A percentile compares a stretch with the other conserved stretches of the same genome.
phyloP scores from a whole-genome alignment of 164 flowering plant genomes.

The Aristolochia fimbriata region DNA sequence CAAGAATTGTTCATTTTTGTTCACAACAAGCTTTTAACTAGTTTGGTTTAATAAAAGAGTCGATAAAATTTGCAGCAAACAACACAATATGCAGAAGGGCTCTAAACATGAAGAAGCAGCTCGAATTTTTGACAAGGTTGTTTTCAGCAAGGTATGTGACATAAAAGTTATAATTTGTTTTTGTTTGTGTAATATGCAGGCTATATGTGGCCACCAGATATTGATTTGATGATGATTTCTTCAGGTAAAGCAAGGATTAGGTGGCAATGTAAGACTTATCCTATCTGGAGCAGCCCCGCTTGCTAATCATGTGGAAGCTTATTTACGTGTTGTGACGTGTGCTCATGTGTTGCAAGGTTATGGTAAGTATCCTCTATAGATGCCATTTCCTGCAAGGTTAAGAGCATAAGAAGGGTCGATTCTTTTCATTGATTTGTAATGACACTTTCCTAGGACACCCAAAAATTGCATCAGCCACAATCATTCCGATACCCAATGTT shows the following conservation, averaged over 20 bases:
- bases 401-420: too few relatives aligned
- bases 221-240: conserved; percentile 4
- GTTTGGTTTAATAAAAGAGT: too few relatives aligned
- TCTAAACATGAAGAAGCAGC: conserved; percentile 57
- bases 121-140: conserved; percentile 64
- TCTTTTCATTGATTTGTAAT: too few relatives aligned
- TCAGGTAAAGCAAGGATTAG: conserved; percentile 87
- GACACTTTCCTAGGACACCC: too few relatives aligned
- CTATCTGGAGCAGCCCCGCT: conserved; percentile 98
- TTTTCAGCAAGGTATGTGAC: conserved; percentile 62
- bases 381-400: not conserved
- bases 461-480: too few relatives aligned
- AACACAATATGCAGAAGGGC: conserved; percentile 55
- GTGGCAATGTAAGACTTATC: conserved; percentile 80
- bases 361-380: conserved; percentile 32
- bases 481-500: too few relatives aligned
- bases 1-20: too few relatives aligned
- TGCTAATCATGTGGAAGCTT: conserved; percentile 70
- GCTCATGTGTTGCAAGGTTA: conserved; percentile 95
- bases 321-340: conserved; percentile 82
- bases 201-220: not conserved
- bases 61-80: conserved; percentile 45
- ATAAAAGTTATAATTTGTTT: not conserved
- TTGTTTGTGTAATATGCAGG: not conserved
- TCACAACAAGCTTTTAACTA: too few relatives aligned